Evolutionary conservation across 768 basidiomycete genomes (phyloP).

Genomic region (Phylloporus scabripes): DNA sequence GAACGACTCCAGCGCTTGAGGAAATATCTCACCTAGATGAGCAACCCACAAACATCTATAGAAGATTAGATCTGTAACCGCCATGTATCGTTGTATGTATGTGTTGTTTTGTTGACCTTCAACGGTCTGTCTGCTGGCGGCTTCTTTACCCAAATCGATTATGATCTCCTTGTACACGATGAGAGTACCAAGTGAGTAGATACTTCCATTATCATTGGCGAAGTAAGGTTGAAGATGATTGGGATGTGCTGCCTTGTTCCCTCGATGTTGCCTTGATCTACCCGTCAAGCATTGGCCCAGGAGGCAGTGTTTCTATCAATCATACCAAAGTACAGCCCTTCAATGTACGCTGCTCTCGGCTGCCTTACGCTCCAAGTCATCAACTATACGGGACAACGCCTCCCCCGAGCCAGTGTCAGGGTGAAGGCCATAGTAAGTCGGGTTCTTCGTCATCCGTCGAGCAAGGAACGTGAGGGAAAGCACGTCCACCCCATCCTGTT

Average conservation of each 20-base stretch:
- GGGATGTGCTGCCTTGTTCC: neutral
- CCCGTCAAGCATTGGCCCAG: neutral
- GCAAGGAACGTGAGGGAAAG: constrained; percentile 81
- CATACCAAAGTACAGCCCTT: neutral
- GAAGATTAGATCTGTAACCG: neutral
- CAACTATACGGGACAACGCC: constrained; percentile 66
- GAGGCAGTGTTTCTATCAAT: neutral
- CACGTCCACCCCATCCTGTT: constrained; percentile 68
- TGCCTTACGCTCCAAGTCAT: constrained; percentile 34
- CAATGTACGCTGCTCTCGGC: neutral
- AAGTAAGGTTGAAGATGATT: too few relatives aligned
- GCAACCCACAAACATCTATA: neutral
- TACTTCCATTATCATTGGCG: neutral
- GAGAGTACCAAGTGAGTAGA: too few relatives aligned
- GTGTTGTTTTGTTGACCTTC: neutral
- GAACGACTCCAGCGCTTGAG: constrained; percentile 73
- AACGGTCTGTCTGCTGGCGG: neutral
- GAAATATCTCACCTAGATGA: constrained; percentile 46
- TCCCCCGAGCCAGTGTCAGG: constrained; percentile 40
- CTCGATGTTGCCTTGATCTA: neutral
- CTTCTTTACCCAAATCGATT: neutral
- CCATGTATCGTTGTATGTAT: neutral
- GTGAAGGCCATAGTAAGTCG: constrained; percentile 71
- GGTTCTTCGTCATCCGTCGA: constrained; percentile 67
- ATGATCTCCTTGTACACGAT: neutral